Evolutionary conservation across 805 yeast species (phyloP), one percentile per base, ranked within the genome.

Genomic region (Soucietia sequanensis): DNA sequence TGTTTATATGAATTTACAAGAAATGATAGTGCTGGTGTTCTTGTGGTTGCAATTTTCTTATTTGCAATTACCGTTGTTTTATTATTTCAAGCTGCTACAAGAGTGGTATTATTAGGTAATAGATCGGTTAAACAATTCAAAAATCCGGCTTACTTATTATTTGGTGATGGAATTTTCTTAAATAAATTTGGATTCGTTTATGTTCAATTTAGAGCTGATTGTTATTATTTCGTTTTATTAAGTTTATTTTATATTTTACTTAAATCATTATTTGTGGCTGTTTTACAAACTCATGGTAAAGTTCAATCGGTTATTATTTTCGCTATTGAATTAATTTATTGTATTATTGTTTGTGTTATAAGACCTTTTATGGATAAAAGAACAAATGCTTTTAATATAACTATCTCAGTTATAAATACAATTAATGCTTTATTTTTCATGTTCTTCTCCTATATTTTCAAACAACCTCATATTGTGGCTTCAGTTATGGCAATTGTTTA

Each of bases 321-420:
- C 51, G 80, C 71, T 12, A 68, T 86, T 41, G 98, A 93, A 58
- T 65, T 91, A 34, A 47, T 76, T 15, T 89, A 82, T 62, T 78
- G 85, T 42, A 73, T 74, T 23, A 68, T 70, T 0, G 50, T 89
- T 18, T 81, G 89, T 52, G 76, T 78, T 74, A 65, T 75, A 37
- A 77, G 93, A 60, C 99, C 99, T 8, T 93, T 77, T 60, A 81
- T 93, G 90, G 97, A 93, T 65, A 88, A 84, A 62, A 76, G 95
- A 65, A 90, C 98, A 22, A 93, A 93, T 51, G 81, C 79, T n/a
- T 86, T 89, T 76, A 91, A 90, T 63, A 91, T 93, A 48, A 74
- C 85, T 31, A 86, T 91, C 48, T 81, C 87, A 24, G 75, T 84
- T 30, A 80, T 93, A 47, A 84, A 80, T 54, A 75, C 88, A 37